Percentiles rank a stretch among this genome's conserved stretches.
These are phyloP conservation scores for Pharnaceum exiguum DNA, from an alignment of 148 eudicot species.

Conservation along the genomic window DNA sequence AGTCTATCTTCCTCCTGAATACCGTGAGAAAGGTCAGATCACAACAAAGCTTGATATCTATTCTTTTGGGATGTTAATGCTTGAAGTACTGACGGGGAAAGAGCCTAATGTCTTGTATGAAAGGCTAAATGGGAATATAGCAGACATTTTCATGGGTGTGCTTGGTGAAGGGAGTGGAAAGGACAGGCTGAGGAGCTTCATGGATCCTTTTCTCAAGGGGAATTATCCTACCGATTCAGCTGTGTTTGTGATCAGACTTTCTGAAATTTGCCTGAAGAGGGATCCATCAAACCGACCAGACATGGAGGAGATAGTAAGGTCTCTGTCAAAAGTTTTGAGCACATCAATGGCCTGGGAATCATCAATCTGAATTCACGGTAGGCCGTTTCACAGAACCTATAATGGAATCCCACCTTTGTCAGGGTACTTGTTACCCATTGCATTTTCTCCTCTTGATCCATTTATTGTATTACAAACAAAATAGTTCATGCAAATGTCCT, in stretches of 20 bases:
- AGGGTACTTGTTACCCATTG: not conserved
- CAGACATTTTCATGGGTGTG: conserved; percentile 35
- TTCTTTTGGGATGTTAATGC: conserved; percentile 73
- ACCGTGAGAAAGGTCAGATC: conserved; percentile 52
- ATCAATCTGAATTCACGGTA: conserved; percentile 25
- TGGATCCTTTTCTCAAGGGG: conserved; percentile 59
- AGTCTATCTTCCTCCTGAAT: conserved; percentile 83
- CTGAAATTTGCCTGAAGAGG: conserved; percentile 42
- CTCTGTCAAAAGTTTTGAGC: conserved; percentile 48
- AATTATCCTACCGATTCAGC: conserved; percentile 62
- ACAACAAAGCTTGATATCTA: conserved; percentile 87
- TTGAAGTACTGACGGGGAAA: conserved; percentile 68
- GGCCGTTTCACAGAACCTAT: conserved; percentile 8
- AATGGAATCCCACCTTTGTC: not conserved
- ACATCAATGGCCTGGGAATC: conserved; percentile 49
- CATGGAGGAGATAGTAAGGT: conserved; percentile 62
- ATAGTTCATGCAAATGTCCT: not conserved
- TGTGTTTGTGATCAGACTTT: conserved; percentile 32
- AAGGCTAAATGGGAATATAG: conserved; percentile 23
- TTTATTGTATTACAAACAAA: conserved; percentile 1
- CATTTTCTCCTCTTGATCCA: not conserved
- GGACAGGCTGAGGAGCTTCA: conserved; percentile 31
- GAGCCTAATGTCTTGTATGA: conserved; percentile 31
- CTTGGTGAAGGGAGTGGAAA: conserved; percentile 32
- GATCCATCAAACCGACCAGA: conserved; percentile 61